A percentile compares a stretch with the other conserved stretches of the same genome.
These are phyloP conservation scores for Aspergillus affinis DNA, from an alignment of 495 filamentous ascomycete species.

Conservation along the genomic window DNA sequence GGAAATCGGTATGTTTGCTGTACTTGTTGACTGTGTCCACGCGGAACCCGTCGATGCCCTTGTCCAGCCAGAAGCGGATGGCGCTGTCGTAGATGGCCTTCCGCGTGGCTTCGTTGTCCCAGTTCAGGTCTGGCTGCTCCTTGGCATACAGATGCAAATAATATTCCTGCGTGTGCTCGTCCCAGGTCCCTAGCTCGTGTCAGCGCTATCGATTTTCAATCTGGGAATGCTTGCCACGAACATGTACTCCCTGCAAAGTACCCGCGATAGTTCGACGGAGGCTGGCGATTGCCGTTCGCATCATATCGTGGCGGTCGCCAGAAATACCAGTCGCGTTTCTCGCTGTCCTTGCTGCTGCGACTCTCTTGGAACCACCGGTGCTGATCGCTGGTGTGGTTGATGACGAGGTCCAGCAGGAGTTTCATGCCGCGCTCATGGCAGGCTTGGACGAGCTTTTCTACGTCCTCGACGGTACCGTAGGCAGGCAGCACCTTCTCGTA, in stretches of 20 bases:
- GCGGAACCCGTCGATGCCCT: conserved; percentile 53
- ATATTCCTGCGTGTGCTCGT: conserved; percentile 51
- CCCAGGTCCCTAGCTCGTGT: conserved; percentile 37
- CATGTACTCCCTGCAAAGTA: conserved; percentile 55
- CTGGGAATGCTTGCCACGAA: conserved; percentile 30
- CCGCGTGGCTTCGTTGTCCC: conserved; percentile 54
- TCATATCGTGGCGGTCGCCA: conserved; percentile 54
- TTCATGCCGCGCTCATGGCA: conserved; percentile 52
- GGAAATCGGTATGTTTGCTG: conserved; percentile 46
- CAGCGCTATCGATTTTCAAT: neutral
- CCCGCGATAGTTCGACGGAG: conserved; percentile 59
- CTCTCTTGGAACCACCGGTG: conserved; percentile 57
- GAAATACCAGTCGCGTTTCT: conserved; percentile 62
- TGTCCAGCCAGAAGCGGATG: conserved; percentile 54
- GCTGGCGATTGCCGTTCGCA: conserved; percentile 45
- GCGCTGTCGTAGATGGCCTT: conserved; percentile 51
- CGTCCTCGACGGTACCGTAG: conserved; percentile 56
- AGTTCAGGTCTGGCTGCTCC: conserved; percentile 57
- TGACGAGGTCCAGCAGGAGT: conserved; percentile 56
- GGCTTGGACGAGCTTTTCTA: conserved; percentile 50
- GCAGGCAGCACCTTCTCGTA: conserved; percentile 54
- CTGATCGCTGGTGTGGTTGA: conserved; percentile 60
- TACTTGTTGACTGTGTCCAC: conserved; percentile 59
- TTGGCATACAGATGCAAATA: conserved; percentile 53
- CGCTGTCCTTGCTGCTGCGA: conserved; percentile 43